Base-by-base conservation (phyloP, 1,139 yeast species). In the Nakaseomyces nivariensis region DNA sequence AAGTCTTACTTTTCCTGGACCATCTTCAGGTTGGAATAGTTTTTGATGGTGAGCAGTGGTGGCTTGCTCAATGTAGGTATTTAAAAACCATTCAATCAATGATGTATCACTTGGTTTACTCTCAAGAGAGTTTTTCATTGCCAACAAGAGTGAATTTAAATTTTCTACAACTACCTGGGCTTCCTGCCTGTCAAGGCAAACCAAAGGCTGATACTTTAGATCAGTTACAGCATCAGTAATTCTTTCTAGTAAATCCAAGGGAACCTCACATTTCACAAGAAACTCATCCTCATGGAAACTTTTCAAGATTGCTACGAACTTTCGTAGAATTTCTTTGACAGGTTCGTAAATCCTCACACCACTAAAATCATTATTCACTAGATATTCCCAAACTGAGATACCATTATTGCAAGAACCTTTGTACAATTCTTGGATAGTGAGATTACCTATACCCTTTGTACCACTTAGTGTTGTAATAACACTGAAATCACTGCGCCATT, bases 1-100 rank as follows among this genome's bases (percentile, higher is more conserved):
- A 2, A 80, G 58, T 49, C 77, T 78, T 6, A 80, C 65, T 52
- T 50, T 42, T 1, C 59, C 59, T 8, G 65, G 57, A 26, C 67
- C 62, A 46, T 5, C 45, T 48, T 5, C 52, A n/a, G 13, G 54
- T 49, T 3, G 54, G 53, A 41, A 29, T 24, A 41, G n/a, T 4
- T 54, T 52, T 9, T 57, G 52, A 43, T 55, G 69, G 54, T 49
- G 59, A 43, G 46, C 62, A 45, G 54, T 72, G 61, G 57, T 60
- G 6, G 34, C 33, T n/a, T 76, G 76, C 17, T 76, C 80, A 52
- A 69, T 68, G 61, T 77, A 78, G 37, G 72, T 73, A 32, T 72
- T 70, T 24, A 81, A 56, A 56, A 81, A 73, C 63, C 67, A 68
- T 32, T 67, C 68, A 1, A 69, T 53, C 8, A 72, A 55, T 1